A percentile compares a stretch with the other conserved stretches of the same genome.
phyloP scores from a whole-genome alignment of 176 grass and related monocot species.

The Raddia distichophylla region DNA sequence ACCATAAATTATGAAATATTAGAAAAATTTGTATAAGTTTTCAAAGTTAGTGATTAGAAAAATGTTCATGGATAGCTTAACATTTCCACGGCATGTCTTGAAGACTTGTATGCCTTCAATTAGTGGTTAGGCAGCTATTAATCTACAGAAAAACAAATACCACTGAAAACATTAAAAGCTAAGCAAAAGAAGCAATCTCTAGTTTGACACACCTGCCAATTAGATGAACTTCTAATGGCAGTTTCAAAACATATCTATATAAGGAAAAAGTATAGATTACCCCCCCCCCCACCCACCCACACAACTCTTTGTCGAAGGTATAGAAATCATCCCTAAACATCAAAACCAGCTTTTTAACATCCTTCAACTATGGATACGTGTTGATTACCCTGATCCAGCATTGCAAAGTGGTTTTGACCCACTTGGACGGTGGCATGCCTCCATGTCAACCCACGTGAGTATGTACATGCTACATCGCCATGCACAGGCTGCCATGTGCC shows the following conservation, averaged over 20 bases:
- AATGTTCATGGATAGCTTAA: background rate
- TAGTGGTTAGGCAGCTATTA: background rate
- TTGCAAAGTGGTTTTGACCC: no score
- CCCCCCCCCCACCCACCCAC: no score
- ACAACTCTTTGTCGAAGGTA: no score
- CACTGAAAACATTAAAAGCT: background rate
- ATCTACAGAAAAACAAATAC: conserved; percentile 4
- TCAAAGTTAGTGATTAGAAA: background rate
- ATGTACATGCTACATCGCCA: no score
- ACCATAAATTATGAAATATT: background rate
- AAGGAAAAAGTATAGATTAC: background rate
- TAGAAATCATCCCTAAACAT: no score
- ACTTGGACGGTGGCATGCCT: no score
- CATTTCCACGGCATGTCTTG: background rate
- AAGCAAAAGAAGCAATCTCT: conserved; percentile 6
- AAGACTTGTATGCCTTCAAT: conserved; percentile 13
- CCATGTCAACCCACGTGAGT: no score
- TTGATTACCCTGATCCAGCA: no score
- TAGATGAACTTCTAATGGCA: conserved; percentile 13
- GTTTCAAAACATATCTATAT: conserved; percentile 18
- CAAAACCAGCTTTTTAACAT: no score
- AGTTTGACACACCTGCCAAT: conserved; percentile 10
- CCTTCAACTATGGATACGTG: no score
- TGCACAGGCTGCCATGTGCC: no score
- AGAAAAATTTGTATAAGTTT: background rate